Base-by-base conservation (phyloP, 2,329 filamentous ascomycete genomes). In the Pyricularia grisea region DNA sequence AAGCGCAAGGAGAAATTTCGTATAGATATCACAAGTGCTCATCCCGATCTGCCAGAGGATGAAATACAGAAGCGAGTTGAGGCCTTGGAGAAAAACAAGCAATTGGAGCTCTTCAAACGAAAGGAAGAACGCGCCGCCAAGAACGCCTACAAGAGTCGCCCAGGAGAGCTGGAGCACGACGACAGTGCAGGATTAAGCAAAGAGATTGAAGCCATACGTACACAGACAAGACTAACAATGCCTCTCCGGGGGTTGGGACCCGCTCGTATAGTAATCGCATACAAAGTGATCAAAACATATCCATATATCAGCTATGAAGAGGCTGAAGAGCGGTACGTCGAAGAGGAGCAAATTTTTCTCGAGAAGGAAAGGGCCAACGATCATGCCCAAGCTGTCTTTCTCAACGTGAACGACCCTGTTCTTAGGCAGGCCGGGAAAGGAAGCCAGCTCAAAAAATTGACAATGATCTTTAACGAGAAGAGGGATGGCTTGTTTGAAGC, bases 401-500 rank as follows among this genome's bases (percentile, higher is more conserved):
- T n/a, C 10, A 50, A 27, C 11, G n/a, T 12, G 3, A 36, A 66
- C 27, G 60, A 60, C 14, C 28, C 64, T n/a, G 60, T 69, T 9
- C 65, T 67, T 5, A 14, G 31, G 23, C n/a, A 28, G 23, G n/a
- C 67, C 1, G 28, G 71, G 7, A 69, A 67, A 4, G 64, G 69
- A 3, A 58, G 69, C 10, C 66, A 72, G 11, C 25, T 61, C n/a
- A 61, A 10, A 27, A 7, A 27, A 12, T 27, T 61, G 58, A 61
- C 2, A 50, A 42, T 69, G 10, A 68, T 70, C 31, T 71, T 70
- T 9, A 65, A 68, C 14, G 28, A 68, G 0, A 30, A 67, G 3
- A 70, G 71, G 10, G 67, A 70, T 14, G 71, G 71, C 14, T 68
- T 73, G 69, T 73, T 72, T n/a, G 70, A 67, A 12, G 71, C 71